Conservation (phyloP, 2,329 filamentous ascomycete genomes). For the Colletotrichum plurivorum region DNA sequence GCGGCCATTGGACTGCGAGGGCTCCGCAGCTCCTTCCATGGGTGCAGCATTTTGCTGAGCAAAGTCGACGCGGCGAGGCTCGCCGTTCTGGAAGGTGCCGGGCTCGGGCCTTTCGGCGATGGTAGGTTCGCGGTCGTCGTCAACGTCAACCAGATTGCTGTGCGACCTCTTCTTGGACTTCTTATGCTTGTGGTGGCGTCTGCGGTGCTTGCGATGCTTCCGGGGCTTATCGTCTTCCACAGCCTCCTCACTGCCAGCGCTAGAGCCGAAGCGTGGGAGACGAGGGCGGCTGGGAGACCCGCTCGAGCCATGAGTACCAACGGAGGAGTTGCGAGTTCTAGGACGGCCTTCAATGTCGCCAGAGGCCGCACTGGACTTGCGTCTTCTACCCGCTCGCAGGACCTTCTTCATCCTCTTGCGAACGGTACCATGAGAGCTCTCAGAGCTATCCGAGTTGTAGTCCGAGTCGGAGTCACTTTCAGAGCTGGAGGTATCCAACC, state of each 20-base stretch:
- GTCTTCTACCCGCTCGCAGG: conserved; percentile 77
- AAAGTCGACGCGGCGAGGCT: conserved; percentile 72
- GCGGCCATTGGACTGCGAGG: conserved; percentile 43
- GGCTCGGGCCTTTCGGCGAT: conserved; percentile 49
- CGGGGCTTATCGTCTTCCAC: conserved; percentile 60
- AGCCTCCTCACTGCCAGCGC: conserved; percentile 59
- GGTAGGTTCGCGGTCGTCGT: conserved; percentile 48
- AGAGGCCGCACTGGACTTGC: conserved; percentile 83
- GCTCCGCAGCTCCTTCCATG: conserved; percentile 47
- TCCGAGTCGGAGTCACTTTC: conserved; percentile 71
- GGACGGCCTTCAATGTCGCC: conserved; percentile 64
- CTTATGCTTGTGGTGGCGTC: conserved; percentile 54
- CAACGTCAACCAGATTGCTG: conserved; percentile 48
- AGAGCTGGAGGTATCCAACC: conserved; percentile 80
- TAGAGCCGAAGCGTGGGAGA: conserved; percentile 53
- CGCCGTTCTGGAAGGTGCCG: conserved; percentile 50
- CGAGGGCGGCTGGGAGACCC: conserved; percentile 54
- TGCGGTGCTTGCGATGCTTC: conserved; percentile 53
- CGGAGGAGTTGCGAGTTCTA: conserved; percentile 58
- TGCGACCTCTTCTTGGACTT: conserved; percentile 63
- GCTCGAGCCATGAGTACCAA: conserved; percentile 55
- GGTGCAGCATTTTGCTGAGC: conserved; percentile 54
- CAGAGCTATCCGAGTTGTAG: conserved; percentile 77
- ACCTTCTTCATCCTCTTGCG: conserved; percentile 83
- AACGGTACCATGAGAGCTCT: conserved; percentile 72